Evolutionary conservation across 306 rosid genomes (phyloP).

Genomic region (Canavalia ensiformis): DNA sequence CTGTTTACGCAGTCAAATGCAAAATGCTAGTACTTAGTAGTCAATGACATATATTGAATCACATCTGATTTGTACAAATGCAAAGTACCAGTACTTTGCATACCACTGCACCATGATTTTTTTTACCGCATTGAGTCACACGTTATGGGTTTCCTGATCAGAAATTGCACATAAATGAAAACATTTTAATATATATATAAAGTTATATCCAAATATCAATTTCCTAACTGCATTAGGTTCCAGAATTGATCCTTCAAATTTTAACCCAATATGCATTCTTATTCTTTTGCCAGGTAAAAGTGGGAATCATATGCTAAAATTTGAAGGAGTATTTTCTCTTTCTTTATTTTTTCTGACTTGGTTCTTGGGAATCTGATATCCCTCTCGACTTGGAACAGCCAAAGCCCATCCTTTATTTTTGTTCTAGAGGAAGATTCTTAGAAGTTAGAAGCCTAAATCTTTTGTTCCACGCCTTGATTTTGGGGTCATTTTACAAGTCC

Average conservation of each 20-base stretch:
- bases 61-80: no score
- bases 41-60: no score
- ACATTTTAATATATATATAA: constrained; percentile 29
- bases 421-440: constrained; percentile 65
- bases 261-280: constrained; percentile 54
- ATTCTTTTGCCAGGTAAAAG: constrained; percentile 68
- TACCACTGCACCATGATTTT: no score
- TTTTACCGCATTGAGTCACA: background rate
- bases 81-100: no score
- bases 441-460: constrained; percentile 46
- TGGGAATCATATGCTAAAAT: constrained; percentile 80
- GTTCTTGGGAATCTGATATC: constrained; percentile 62
- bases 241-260: constrained; percentile 65
- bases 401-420: constrained; percentile 55
- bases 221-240: constrained; percentile 68
- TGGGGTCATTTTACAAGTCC: constrained; percentile 49
- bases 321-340: constrained; percentile 49
- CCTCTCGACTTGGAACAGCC: constrained; percentile 65
- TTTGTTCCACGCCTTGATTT: constrained; percentile 48
- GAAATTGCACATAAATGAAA: constrained; percentile 40
- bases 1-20: no score
- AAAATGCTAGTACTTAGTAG: no score
- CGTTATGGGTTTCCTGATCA: constrained; percentile 43
- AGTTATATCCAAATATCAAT: constrained; percentile 47
- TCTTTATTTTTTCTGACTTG: constrained; percentile 49